These are phyloP conservation scores for Rubia balearica DNA, from an alignment of 305 asterid genomes.

Conservation along the genomic window DNA sequence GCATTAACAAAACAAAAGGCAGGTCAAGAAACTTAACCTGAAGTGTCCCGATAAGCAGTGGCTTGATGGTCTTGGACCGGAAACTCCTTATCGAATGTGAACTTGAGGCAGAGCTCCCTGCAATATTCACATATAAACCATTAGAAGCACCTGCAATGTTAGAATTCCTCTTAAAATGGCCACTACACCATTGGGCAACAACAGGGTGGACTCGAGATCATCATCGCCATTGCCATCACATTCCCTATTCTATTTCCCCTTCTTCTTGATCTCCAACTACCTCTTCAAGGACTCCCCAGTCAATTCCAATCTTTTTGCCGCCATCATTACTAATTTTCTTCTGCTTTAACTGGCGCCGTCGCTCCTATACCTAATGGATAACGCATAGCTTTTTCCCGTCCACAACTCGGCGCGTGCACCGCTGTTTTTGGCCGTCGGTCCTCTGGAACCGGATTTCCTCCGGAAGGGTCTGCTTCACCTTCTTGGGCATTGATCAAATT, in stretches of 20 bases:
- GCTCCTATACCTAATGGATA: conserved; percentile 74
- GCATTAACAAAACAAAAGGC: not conserved
- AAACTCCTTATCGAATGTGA: too few species aligned
- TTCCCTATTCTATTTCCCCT: conserved; percentile 9
- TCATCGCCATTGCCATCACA: conserved; percentile 21
- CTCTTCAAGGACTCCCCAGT: conserved; percentile 71
- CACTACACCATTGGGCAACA: conserved; percentile 76
- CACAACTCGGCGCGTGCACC: conserved; percentile 76
- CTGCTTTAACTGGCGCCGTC: conserved; percentile 67
- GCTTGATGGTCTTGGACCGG: conserved; percentile 86
- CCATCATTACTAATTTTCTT: conserved; percentile 42
- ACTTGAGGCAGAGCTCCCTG: too few species aligned
- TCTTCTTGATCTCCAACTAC: conserved; percentile 79
- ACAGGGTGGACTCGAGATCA: conserved; percentile 36
- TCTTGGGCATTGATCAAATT: conserved; percentile 22
- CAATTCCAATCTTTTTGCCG: conserved; percentile 49
- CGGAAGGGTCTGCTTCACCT: conserved; percentile 47
- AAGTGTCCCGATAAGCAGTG: conserved; percentile 65
- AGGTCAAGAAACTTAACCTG: too few species aligned
- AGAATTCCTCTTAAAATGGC: conserved; percentile 33
- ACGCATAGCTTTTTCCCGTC: conserved; percentile 83
- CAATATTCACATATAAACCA: too few species aligned
- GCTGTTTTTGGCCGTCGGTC: conserved; percentile 96
- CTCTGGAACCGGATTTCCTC: conserved; percentile 88
- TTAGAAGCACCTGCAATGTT: too few species aligned